Base-by-base conservation (phyloP, 2,329 filamentous ascomycete species). In the Colletotrichum sp. region DNA sequence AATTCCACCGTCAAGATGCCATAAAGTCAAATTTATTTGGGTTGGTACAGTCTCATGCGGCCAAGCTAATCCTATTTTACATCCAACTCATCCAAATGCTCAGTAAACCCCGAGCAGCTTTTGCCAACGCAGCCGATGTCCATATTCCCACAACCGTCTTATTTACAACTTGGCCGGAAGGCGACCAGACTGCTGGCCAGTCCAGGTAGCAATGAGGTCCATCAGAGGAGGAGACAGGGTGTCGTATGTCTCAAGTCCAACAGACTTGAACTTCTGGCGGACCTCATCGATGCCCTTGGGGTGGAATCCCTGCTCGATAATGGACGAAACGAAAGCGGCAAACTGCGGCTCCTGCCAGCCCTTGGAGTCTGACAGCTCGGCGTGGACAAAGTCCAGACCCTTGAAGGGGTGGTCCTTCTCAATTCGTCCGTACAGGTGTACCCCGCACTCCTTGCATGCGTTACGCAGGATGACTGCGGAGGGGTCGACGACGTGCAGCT, bases 301-400 rank as follows among this genome's bases (percentile, higher is more conserved):
- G 62, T 88, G 83, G 79, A 91, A 93, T 2, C 92, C 93, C 80
- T 93, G 91, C 88, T 94, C 92, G 75, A 94, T 93, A 74, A 94
- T 91, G 71, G 89, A 92, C 43, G 89, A 91, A 52, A 94, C 92
- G 76, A 94, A 94, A 0, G 89, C 93, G 3, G 92, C 92, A 78
- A 94, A 94, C 80, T 94, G 92, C 8, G 92, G 92, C 84, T 93
- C 92, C 83, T 94, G 92, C 92, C 93, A 94, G n/a, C 92, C 92
- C 81, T 89, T 87, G 70, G 88, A 83, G 66, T 88, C 84, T 21
- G 88, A 90, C 60, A 94, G 84, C 83, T 94, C 92, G 2, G 86
- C 87, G 82, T 94, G 92, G 13, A 94, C 91, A 81, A 94, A 94
- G 81, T 93, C 92, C n/a, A 94, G 86, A 1, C 92, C 92, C 82